These are phyloP conservation scores for Basidiobolus heterosporus DNA, from an alignment of 371 early-diverging fungal species.

Conservation along the genomic window DNA sequence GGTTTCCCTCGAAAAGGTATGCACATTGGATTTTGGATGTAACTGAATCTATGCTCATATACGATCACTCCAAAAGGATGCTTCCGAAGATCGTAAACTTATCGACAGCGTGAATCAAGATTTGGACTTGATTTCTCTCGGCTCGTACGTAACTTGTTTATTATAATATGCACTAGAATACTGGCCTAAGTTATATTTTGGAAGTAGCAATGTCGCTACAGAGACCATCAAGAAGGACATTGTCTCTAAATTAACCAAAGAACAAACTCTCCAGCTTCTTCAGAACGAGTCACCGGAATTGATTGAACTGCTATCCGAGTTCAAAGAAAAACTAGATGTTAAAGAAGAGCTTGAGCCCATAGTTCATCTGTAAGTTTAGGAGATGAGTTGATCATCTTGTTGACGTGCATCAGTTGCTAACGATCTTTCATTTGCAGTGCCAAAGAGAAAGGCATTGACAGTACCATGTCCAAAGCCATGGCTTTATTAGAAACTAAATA, in stretches of 20 bases:
- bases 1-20: conserved; percentile 1
- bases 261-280: conserved; percentile 22
- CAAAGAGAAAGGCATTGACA: not conserved
- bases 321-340: conserved; percentile 31
- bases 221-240: no score
- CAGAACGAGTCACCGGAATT: conserved; percentile 72
- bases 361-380: not conserved
- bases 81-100: conserved; percentile 13
- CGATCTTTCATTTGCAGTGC: not conserved
- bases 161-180: conserved; percentile 8
- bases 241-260: no score
- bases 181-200: conserved; percentile 34
- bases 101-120: conserved; percentile 38
- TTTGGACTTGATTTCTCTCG: conserved; percentile 23
- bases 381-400: not conserved
- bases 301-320: conserved; percentile 53
- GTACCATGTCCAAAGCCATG: not conserved
- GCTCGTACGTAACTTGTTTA: not conserved
- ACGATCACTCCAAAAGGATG: conserved; percentile 11
- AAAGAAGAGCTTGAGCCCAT: no score
- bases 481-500: conserved; percentile 3
- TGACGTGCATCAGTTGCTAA: not conserved
- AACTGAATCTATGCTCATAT: not conserved
- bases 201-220: conserved; percentile 31
- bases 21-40: not conserved